Evolutionary conservation across 1,139 yeast genomes (phyloP).

Genomic region (Magnusiomyces starmeri): DNA sequence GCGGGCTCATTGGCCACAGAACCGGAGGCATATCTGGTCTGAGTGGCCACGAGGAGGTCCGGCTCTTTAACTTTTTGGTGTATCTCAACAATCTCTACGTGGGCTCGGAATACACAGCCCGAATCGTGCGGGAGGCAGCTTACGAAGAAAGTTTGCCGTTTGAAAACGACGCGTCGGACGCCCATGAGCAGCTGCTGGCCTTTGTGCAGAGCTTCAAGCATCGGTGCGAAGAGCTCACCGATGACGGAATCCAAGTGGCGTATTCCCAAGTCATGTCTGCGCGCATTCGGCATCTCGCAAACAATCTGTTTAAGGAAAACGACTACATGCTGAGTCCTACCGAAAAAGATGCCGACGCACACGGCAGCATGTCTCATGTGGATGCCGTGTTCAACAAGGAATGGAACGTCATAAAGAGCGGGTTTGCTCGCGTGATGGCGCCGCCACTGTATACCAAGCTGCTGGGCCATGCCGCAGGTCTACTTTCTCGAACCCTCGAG

Average conservation of each 20-base stretch:
- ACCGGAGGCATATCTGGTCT: constrained; percentile 21
- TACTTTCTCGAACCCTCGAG: constrained; percentile 50
- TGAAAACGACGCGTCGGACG: constrained; percentile 44
- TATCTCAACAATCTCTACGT: constrained; percentile 56
- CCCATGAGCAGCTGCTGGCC: constrained; percentile 37
- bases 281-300: constrained; percentile 42
- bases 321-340: constrained; percentile 38
- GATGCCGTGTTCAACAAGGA: constrained; percentile 41
- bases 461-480: constrained; percentile 47
- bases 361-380: constrained; percentile 28
- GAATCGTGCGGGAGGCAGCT: constrained; percentile 39
- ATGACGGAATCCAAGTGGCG: constrained; percentile 48
- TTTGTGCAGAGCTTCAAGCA: constrained; percentile 33
- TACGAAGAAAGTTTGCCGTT: constrained; percentile 44
- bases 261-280: constrained; percentile 53
- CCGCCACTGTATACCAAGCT: constrained; percentile 44
- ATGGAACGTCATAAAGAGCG: constrained; percentile 60
- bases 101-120: constrained; percentile 48
- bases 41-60: constrained; percentile 34
- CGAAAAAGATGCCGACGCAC: constrained; percentile 20
- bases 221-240: constrained; percentile 42
- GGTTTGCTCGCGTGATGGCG: constrained; percentile 56
- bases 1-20: not conserved
- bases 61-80: constrained; percentile 43
- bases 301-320: constrained; percentile 49